Percentiles rank a stretch among this genome's conserved stretches.
Conservation (phyloP, 768 basidiomycete genomes). For the Tephrocybe sp. region DNA sequence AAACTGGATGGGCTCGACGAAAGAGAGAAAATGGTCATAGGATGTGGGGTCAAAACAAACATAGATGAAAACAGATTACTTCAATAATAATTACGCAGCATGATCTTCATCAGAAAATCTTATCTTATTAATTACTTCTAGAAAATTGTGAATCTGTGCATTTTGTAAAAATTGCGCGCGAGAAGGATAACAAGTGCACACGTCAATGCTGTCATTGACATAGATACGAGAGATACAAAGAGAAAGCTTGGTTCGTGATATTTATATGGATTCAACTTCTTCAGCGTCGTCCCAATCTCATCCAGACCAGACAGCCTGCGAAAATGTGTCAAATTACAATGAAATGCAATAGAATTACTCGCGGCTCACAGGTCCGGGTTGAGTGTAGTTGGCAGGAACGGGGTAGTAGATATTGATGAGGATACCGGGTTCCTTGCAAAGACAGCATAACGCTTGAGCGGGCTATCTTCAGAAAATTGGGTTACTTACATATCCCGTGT, state of each 20-base stretch:
- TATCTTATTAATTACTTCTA: no score
- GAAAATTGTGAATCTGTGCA: no score
- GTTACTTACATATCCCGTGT: slow-evolving; percentile 21
- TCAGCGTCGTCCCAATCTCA: slow-evolving; percentile 1
- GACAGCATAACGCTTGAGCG: not conserved
- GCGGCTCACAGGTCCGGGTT: slow-evolving; percentile 24
- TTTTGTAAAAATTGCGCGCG: no score
- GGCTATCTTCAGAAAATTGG: not conserved
- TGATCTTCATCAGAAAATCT: no score
- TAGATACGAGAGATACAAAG: not conserved
- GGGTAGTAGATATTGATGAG: slow-evolving; percentile 26
- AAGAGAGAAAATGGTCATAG: no score
- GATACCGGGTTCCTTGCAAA: slow-evolving; percentile 20
- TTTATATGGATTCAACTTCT: no score
- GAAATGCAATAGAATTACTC: not conserved
- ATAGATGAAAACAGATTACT: no score
- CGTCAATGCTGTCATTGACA: not conserved
- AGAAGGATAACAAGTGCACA: not conserved
- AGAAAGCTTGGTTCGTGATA: not conserved
- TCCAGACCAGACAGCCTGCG: slow-evolving; percentile 22
- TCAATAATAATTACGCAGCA: no score
- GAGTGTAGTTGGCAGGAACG: slow-evolving; percentile 20
- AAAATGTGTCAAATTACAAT: not conserved
- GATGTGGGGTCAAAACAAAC: no score
- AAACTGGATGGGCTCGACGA: no score